Evolutionary conservation across 2,329 filamentous ascomycete genomes (phyloP).

Genomic region (Fonsecaea monophora): DNA sequence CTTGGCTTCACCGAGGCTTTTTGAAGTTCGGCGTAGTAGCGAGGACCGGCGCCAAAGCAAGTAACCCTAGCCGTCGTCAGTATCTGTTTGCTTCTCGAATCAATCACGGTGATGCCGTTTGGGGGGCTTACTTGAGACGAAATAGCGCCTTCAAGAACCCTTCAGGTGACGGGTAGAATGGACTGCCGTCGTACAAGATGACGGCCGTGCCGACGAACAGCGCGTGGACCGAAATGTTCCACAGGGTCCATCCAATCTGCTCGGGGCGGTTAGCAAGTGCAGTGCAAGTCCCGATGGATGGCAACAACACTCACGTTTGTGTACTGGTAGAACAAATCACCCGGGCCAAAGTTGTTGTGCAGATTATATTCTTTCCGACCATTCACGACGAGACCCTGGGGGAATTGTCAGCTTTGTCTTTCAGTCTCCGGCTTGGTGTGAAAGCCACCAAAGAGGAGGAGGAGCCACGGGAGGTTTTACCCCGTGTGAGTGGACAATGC

Average conservation of each 20-base stretch:
- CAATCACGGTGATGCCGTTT: background rate
- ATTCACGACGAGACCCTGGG: slow-evolving; percentile 44
- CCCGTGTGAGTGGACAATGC: slow-evolving; percentile 74
- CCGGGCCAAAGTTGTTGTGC: slow-evolving; percentile 13
- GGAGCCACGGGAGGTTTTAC: slow-evolving; percentile 18
- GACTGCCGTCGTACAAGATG: slow-evolving; percentile 54
- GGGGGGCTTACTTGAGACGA: background rate
- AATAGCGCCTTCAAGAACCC: slow-evolving; percentile 43
- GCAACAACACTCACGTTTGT: slow-evolving; percentile 40
- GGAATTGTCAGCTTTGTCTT: background rate
- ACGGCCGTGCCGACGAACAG: slow-evolving; percentile 66
- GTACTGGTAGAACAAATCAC: slow-evolving; percentile 54
- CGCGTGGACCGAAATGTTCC: slow-evolving; percentile 58
- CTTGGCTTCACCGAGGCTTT: slow-evolving; percentile 19
- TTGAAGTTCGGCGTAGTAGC: slow-evolving; percentile 24
- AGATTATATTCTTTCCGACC: slow-evolving; percentile 62
- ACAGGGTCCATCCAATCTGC: slow-evolving; percentile 52
- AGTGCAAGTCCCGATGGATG: background rate
- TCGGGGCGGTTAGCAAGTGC: background rate
- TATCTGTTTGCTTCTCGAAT: background rate
- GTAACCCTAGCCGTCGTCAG: slow-evolving; percentile 8
- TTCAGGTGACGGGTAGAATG: slow-evolving; percentile 43
- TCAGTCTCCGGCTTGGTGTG: background rate
- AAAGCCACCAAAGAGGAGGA: background rate
- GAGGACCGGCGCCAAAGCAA: slow-evolving; percentile 25